phyloP scores from a whole-genome alignment of 495 filamentous ascomycete species.

The Xylaria intraflava region DNA sequence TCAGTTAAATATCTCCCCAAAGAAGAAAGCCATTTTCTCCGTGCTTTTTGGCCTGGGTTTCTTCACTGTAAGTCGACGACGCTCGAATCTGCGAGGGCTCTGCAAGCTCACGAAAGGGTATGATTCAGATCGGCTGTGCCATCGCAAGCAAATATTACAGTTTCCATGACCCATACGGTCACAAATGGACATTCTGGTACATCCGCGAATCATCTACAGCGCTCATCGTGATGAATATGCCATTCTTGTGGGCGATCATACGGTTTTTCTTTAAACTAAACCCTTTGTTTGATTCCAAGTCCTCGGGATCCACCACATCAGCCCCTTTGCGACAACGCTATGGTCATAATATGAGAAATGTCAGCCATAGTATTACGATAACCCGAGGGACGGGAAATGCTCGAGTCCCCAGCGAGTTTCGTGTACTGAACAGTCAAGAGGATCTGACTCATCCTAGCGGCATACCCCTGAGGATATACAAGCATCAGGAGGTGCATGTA shows the following conservation, averaged over 20 bases:
- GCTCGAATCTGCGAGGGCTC: background rate
- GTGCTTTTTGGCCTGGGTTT: conserved; percentile 48
- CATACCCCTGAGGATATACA: conserved; percentile 9
- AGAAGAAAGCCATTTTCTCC: conserved; percentile 47
- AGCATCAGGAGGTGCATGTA: background rate
- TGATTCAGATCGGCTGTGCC: conserved; percentile 46
- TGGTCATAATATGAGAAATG: conserved; percentile 1
- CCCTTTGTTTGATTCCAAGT: conserved; percentile 30
- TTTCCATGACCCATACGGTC: conserved; percentile 49
- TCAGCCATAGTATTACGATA: conserved; percentile 5
- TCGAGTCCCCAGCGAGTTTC: background rate
- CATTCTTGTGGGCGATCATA: conserved; percentile 55
- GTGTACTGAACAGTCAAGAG: conserved; percentile 7
- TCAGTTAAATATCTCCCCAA: conserved; percentile 43
- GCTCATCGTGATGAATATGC: conserved; percentile 57
- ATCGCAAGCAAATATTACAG: conserved; percentile 62
- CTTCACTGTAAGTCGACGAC: conserved; percentile 41
- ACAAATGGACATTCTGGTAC: conserved; percentile 62
- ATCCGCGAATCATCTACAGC: conserved; percentile 57
- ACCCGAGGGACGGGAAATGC: background rate
- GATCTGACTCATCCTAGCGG: background rate
- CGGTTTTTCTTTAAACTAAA: conserved; percentile 47
- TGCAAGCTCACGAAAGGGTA: background rate
- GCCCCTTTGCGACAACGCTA: background rate
- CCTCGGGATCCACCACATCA: background rate